phyloP scores from a whole-genome alignment of 2,329 filamentous ascomycete genomes.

The Fusarium fracticaudum region DNA sequence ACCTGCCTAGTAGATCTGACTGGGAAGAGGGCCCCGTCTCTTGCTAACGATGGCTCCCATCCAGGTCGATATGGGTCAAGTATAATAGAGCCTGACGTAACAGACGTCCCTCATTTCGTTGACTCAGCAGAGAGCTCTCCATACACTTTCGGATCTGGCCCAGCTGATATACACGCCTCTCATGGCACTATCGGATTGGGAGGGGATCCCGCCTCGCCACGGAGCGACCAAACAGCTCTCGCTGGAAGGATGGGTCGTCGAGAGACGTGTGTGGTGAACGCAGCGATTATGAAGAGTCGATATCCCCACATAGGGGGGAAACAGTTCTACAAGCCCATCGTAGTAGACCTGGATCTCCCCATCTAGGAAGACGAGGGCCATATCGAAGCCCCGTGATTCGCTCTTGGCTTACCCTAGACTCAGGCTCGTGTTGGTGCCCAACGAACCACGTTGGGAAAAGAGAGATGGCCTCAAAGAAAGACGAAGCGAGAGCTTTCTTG shows the following conservation, averaged over 20 bases:
- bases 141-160: slow-evolving; percentile 22
- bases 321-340: slow-evolving; percentile 79
- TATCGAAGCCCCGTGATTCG: slow-evolving; percentile 17
- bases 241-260: slow-evolving; percentile 56
- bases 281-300: slow-evolving; percentile 75
- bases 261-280: slow-evolving; percentile 85
- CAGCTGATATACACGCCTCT: slow-evolving; percentile 34
- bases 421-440: slow-evolving; percentile 38
- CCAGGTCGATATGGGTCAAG: slow-evolving; percentile 13
- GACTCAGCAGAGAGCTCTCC: not conserved
- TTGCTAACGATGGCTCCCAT: slow-evolving; percentile 60
- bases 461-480: slow-evolving; percentile 14
- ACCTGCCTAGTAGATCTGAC: slow-evolving; percentile 72
- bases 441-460: slow-evolving; percentile 12
- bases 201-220: slow-evolving; percentile 53
- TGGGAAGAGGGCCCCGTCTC: slow-evolving; percentile 49
- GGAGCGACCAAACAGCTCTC: slow-evolving; percentile 54
- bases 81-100: slow-evolving; percentile 7
- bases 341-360: slow-evolving; percentile 82
- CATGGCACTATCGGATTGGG: slow-evolving; percentile 48
- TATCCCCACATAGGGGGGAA: slow-evolving; percentile 71
- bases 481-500: slow-evolving; percentile 6
- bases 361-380: slow-evolving; percentile 48
- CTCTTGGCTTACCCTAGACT: slow-evolving; percentile 28
- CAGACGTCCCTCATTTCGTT: not conserved